Evolutionary conservation across 148 eudicot genomes (phyloP).

Genomic region (Pharnaceum exiguum): DNA sequence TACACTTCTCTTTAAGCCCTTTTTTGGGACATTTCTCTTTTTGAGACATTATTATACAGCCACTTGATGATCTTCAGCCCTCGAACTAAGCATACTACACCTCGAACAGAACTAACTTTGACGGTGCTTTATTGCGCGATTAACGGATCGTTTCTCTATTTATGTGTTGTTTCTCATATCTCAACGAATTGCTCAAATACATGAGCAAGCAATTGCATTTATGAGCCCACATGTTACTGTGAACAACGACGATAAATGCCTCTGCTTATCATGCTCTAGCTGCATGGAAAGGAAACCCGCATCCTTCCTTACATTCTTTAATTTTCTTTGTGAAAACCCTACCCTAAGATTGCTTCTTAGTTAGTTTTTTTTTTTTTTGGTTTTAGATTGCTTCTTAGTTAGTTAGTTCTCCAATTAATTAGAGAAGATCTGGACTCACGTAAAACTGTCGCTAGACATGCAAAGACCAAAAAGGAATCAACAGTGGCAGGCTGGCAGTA

Average conservation of each 20-base stretch:
- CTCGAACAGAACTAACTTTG: neutral
- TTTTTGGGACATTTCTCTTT: too few relatives aligned
- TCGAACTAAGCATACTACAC: neutral
- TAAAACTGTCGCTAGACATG: too few relatives aligned
- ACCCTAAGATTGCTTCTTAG: neutral
- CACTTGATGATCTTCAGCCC: too few relatives aligned
- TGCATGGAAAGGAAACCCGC: neutral
- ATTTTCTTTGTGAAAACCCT: too few relatives aligned
- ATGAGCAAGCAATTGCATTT: constrained; percentile 1
- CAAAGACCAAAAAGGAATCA: too few relatives aligned
- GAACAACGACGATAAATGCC: too few relatives aligned
- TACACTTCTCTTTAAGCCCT: too few relatives aligned
- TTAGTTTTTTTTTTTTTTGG: too few relatives aligned
- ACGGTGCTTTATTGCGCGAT: neutral
- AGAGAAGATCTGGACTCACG: too few relatives aligned
- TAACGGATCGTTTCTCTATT: constrained; percentile 10
- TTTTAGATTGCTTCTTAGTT: neutral
- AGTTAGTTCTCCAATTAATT: neutral
- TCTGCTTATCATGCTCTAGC: neutral
- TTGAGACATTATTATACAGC: too few relatives aligned
- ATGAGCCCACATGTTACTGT: constrained; percentile 9
- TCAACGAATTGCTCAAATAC: neutral
- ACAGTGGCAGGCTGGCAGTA: too few relatives aligned
- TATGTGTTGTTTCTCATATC: neutral
- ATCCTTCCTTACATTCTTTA: too few relatives aligned